Evolutionary conservation across 208 protist species (phyloP).

Genomic region (Crithidia expoeki): DNA sequence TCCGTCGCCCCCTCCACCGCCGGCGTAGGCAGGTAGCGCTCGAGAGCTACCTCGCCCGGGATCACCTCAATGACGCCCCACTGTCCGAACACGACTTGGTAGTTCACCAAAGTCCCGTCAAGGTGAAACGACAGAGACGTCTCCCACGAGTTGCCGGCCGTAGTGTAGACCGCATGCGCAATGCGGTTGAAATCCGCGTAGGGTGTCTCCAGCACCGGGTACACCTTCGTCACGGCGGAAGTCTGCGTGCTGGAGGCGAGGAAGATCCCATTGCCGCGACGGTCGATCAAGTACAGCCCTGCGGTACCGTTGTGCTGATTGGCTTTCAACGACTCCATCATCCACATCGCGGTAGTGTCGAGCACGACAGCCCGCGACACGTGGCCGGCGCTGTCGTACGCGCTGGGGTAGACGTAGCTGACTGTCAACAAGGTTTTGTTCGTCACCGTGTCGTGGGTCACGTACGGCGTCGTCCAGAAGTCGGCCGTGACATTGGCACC

Average conservation of each 20-base stretch:
- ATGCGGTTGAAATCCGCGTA: constrained; percentile 44
- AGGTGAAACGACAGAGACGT: constrained; percentile 40
- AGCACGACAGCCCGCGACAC: constrained; percentile 41
- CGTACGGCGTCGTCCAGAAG: constrained; percentile 55
- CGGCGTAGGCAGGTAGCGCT: constrained; percentile 57
- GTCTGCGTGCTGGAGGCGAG: constrained; percentile 36
- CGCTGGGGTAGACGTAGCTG: constrained; percentile 50
- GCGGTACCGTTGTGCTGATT: constrained; percentile 41
- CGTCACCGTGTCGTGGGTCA: constrained; percentile 31
- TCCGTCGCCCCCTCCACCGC: constrained; percentile 51
- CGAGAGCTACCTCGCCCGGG: constrained; percentile 42
- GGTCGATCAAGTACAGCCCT: constrained; percentile 50
- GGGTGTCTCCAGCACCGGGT: constrained; percentile 41
- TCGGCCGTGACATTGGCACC: constrained; percentile 13
- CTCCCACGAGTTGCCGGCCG: constrained; percentile 33
- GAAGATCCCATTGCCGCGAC: constrained; percentile 41
- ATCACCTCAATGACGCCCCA: constrained; percentile 66
- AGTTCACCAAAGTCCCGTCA: constrained; percentile 44
- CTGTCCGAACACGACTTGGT: constrained; percentile 45
- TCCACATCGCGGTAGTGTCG: constrained; percentile 38
- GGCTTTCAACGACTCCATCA: constrained; percentile 28
- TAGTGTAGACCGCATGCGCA: constrained; percentile 33
- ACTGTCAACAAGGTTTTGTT: constrained; percentile 18
- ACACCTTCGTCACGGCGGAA: constrained; percentile 21
- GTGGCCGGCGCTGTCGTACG: constrained; percentile 20